Base-by-base conservation (phyloP, 371 early-diverging fungal genomes). In the Mortierella sp. region DNA sequence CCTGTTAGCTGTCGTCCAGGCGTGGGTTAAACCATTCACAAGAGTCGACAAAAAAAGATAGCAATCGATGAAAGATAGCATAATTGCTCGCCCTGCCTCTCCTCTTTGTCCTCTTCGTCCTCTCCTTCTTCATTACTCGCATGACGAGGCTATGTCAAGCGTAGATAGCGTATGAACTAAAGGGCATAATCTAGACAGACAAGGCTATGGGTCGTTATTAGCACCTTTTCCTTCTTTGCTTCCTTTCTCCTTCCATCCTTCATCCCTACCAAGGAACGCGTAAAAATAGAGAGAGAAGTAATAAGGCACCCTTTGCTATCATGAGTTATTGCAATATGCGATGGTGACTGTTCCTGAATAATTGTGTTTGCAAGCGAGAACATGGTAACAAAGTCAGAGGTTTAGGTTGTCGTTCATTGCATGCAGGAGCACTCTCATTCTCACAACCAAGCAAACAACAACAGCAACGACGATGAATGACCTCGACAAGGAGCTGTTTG, bases 401-500 rank as follows among this genome's bases (percentile, higher is more conserved):
- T 11, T 5, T 3, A 28, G 14, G 28, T 58, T 50, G 50, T 16
- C 16, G 50, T 50, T 50, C 14, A 14, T 50, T 13, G 50, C 10
- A 13, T 14, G 28, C 11, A 58, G 54, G 54, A 24, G 24, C 52
- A 24, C 9, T n/a, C 13, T 26, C 58, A 10, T 57, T 57, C 58
- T 26, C 26, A 3, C 9, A 24, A 26, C 0, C 19, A 63, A 63
- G 38, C 63, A 7, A 63, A 31, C 19, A 16, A 63, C 42, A 68
- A 9, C 26, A 3, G 26, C 72, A n/a, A 28, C 63, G 54, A 50
- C 63, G 42, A 84, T 84, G 85, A 77, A 76, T 38, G 58, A 75
- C 19, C 81, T 84, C 28, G 77, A 79, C 16, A 60, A 57, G 9
- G 85, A 81, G 44, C 82, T 84, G 44, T 84, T 84, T 75, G 85